Evolutionary conservation across 78 protist genomes (phyloP).

Genomic region (Chrysochromulina parva): DNA sequence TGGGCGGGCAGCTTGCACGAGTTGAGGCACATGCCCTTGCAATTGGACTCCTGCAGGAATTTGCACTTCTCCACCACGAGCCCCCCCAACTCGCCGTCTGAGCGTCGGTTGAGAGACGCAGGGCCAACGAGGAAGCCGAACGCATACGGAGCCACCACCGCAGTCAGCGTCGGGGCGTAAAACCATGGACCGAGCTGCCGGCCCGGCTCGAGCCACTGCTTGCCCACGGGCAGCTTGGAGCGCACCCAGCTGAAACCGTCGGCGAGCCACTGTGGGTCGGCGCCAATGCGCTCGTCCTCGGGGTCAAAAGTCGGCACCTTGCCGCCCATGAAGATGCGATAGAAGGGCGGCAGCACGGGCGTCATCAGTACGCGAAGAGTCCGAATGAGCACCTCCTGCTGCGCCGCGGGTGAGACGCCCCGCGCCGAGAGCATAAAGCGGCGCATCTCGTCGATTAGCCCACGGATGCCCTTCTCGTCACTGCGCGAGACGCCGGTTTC

Average conservation of each 20-base stretch:
- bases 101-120: neutral
- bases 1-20: conserved; percentile 27
- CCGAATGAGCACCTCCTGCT: neutral
- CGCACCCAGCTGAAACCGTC: neutral
- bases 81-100: neutral
- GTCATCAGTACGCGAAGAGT: neutral
- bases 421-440: neutral
- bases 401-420: neutral
- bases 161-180: neutral
- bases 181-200: neutral
- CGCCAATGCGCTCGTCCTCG: neutral
- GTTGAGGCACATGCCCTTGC: conserved; percentile 20
- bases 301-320: neutral
- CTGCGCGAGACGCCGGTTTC: neutral
- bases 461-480: neutral
- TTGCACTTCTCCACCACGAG: neutral
- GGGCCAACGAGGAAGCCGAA: conserved; percentile 11
- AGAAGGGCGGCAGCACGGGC: conserved; percentile 10
- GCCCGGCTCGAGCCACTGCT: neutral
- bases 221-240: neutral
- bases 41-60: neutral
- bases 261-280: neutral
- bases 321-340: conserved; percentile 21
- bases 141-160: neutral
- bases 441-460: conserved; percentile 14